phyloP scores from a whole-genome alignment of 306 rosid species.

The Vicia villosa region DNA sequence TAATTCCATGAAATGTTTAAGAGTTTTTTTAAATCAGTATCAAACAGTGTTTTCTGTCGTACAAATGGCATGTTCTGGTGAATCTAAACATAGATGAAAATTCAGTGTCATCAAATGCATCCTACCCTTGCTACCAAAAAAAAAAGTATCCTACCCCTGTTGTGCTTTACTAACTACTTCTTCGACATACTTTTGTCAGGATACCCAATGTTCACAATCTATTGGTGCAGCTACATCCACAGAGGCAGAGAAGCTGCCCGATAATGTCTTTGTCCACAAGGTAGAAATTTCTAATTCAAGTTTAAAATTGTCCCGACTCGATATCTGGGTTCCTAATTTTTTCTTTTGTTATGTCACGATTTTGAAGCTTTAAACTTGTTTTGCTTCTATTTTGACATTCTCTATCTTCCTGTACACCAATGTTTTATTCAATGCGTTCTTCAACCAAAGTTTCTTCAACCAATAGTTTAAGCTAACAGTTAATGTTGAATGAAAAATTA shows the following conservation, averaged over 20 bases:
- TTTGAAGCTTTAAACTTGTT: slow-evolving; percentile 24
- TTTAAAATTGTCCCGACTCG: neutral
- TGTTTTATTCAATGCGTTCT: slow-evolving; percentile 20
- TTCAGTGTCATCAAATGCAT: slow-evolving; percentile 14
- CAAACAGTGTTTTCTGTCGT: slow-evolving; percentile 14
- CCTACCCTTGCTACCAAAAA: too few relatives aligned
- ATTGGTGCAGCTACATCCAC: slow-evolving; percentile 31
- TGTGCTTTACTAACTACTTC: slow-evolving; percentile 16
- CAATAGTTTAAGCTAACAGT: neutral
- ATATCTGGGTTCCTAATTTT: slow-evolving; percentile 5
- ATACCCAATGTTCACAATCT: slow-evolving; percentile 32
- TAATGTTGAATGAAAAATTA: too few relatives aligned
- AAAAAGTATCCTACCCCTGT: slow-evolving; percentile 14
- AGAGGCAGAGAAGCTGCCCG: slow-evolving; percentile 44
- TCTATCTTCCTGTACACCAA: neutral
- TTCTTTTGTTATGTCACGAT: neutral
- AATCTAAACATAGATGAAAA: neutral
- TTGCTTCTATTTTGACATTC: slow-evolving; percentile 19
- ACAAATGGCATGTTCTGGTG: neutral
- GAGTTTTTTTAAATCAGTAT: slow-evolving; percentile 20
- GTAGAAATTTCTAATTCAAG: slow-evolving; percentile 35
- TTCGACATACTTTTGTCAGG: slow-evolving; percentile 41
- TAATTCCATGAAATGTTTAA: slow-evolving; percentile 13
- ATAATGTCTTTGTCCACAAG: slow-evolving; percentile 48
- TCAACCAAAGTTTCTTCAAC: slow-evolving; percentile 18